These are phyloP conservation scores for Eimeria tenella DNA, from an alignment of 169 alveolate species.

Conservation along the genomic window DNA sequence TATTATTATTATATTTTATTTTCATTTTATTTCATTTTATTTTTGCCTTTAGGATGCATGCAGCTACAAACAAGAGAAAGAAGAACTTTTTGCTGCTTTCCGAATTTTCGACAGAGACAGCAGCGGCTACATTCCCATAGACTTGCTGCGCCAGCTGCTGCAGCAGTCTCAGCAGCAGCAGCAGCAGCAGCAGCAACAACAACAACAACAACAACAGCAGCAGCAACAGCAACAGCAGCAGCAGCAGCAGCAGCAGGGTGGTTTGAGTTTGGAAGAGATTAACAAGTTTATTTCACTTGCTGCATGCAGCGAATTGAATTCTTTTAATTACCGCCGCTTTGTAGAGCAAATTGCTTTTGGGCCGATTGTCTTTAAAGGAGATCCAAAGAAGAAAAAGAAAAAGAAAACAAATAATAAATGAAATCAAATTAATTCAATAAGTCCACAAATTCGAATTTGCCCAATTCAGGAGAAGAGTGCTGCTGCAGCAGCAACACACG, in stretches of 20 bases:
- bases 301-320: not conserved
- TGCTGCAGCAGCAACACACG: not conserved
- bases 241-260: too few species aligned
- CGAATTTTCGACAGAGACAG: not conserved
- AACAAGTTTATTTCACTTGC: not conserved
- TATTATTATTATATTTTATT: too few species aligned
- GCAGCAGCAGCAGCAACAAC: too few species aligned
- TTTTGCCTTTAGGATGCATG: not conserved
- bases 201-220: too few species aligned
- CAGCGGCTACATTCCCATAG: conserved; percentile 3
- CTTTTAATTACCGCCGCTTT: not conserved
- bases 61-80: not conserved
- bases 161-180: not conserved
- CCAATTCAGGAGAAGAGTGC: too few species aligned
- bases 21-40: too few species aligned
- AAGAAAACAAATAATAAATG: too few species aligned
- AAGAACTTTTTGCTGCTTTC: not conserved
- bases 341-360: not conserved
- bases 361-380: not conserved
- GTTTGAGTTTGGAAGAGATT: not conserved
- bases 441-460: too few species aligned
- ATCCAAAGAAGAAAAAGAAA: not conserved
- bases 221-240: too few species aligned
- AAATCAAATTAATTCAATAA: too few species aligned
- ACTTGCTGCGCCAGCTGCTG: not conserved